These are phyloP conservation scores for Gynandropsis gynandra DNA, from an alignment of 345 rosid genomes.

Conservation along the genomic window DNA sequence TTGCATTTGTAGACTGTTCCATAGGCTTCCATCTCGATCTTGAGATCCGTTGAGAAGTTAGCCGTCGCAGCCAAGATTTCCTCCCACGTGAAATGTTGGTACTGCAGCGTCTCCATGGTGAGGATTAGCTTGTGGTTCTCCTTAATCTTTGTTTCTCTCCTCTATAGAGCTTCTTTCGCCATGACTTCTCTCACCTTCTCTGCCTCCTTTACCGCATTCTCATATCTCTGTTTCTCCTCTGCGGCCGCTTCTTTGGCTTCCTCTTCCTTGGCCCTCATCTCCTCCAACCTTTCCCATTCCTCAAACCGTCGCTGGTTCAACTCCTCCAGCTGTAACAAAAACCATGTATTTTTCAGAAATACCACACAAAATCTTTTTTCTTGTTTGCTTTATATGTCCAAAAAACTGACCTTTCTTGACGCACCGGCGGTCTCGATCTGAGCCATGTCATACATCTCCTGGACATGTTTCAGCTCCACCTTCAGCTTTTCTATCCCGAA, in stretches of 20 bases:
- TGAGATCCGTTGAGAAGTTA: conserved; percentile 26
- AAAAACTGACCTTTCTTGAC: conserved; percentile 54
- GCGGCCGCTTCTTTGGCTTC: too few relatives aligned
- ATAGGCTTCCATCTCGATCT: conserved; percentile 29
- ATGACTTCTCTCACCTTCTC: conserved; percentile 32
- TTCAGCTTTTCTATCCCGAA: conserved; percentile 90
- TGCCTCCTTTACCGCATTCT: conserved; percentile 56
- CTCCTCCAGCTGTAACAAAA: conserved; percentile 42
- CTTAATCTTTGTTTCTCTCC: too few relatives aligned
- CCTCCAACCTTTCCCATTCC: too few relatives aligned
- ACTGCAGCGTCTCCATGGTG: too few relatives aligned
- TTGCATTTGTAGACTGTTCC: conserved; percentile 31
- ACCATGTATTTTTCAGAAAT: too few relatives aligned
- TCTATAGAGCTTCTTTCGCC: too few relatives aligned
- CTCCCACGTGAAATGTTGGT: too few relatives aligned
- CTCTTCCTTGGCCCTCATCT: too few relatives aligned
- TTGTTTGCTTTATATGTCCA: neutral
- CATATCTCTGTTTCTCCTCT: conserved; percentile 48
- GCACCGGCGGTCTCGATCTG: conserved; percentile 72
- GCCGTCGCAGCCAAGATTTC: conserved; percentile 27
- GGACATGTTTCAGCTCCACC: conserved; percentile 67
- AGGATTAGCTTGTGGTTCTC: too few relatives aligned
- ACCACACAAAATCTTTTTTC: neutral
- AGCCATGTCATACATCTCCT: conserved; percentile 71
- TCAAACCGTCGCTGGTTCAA: too few relatives aligned